These are phyloP conservation scores for Claviceps arundinis DNA, from an alignment of 2,329 filamentous ascomycete genomes.

Conservation along the genomic window DNA sequence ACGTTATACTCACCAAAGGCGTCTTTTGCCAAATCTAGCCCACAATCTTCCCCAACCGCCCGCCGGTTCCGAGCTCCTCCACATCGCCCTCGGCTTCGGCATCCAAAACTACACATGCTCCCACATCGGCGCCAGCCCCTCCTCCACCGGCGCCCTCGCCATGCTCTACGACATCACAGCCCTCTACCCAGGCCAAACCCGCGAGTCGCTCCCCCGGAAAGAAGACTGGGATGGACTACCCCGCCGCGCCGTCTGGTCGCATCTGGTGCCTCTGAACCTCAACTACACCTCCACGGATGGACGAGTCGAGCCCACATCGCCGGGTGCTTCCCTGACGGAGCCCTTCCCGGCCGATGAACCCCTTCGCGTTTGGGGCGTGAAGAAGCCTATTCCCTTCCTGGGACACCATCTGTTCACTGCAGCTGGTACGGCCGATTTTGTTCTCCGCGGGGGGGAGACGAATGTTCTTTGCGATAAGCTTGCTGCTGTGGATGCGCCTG, in stretches of 20 bases:
- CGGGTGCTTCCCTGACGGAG: slow-evolving; percentile 29
- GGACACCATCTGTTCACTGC: slow-evolving; percentile 57
- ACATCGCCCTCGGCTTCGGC: slow-evolving; percentile 49
- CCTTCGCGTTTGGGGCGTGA: slow-evolving; percentile 24
- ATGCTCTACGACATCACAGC: slow-evolving; percentile 43
- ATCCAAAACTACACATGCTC: slow-evolving; percentile 57
- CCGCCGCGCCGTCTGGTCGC: slow-evolving; percentile 24
- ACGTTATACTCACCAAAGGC: too few species aligned
- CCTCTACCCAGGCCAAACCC: slow-evolving; percentile 33
- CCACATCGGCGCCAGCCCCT: slow-evolving; percentile 20
- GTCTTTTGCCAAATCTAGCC: slow-evolving; percentile 12
- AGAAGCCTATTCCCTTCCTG: slow-evolving; percentile 27
- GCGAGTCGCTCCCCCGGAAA: slow-evolving; percentile 20
- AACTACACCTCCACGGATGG: slow-evolving; percentile 13
- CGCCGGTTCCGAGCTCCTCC: slow-evolving; percentile 28
- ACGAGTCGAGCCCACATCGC: slow-evolving; percentile 17
- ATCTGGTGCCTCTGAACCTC: slow-evolving; percentile 35
- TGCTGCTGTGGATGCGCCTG: slow-evolving; percentile 37
- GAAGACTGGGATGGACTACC: slow-evolving; percentile 28
- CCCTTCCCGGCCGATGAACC: slow-evolving; percentile 30
- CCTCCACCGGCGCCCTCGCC: slow-evolving; percentile 41
- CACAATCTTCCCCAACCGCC: slow-evolving; percentile 31
- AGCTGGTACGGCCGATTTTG: slow-evolving; percentile 43
- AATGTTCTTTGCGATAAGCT: slow-evolving; percentile 35
- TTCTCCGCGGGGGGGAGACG: slow-evolving; percentile 28